Evolutionary conservation across 1,139 yeast genomes (phyloP).

Genomic region (Suhomyces yuchorum): DNA sequence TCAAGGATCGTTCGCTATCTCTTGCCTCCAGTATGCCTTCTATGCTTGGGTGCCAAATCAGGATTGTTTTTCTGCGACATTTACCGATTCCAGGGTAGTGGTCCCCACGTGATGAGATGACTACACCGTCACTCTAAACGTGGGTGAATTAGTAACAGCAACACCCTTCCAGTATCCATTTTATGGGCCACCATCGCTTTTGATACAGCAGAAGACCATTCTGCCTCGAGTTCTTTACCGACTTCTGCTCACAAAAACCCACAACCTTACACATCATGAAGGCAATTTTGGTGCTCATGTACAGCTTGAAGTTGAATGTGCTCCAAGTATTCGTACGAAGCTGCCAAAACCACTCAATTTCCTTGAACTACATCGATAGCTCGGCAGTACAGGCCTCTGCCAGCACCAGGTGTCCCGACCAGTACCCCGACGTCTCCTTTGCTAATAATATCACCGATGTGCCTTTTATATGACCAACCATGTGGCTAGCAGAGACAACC

Average conservation of each 20-base stretch:
- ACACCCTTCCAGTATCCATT: not conserved
- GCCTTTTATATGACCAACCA: conserved; percentile 20
- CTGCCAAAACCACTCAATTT: conserved; percentile 37
- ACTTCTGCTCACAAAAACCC: not conserved
- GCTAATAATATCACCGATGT: conserved; percentile 34
- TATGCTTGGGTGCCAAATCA: too few species aligned
- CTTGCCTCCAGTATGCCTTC: too few species aligned
- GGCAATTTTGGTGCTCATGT: conserved; percentile 35
- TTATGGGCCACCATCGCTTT: not conserved
- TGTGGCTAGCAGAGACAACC: too few species aligned
- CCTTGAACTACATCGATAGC: conserved; percentile 39
- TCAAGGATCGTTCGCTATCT: too few species aligned
- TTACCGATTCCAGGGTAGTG: not conserved
- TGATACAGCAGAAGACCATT: not conserved
- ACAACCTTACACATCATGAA: conserved; percentile 38
- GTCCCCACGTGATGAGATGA: not conserved
- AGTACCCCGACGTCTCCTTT: conserved; percentile 22
- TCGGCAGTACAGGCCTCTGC: conserved; percentile 38
- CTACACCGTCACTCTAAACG: not conserved
- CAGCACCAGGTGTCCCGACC: conserved; percentile 29
- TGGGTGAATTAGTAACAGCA: not conserved
- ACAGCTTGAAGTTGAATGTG: conserved; percentile 41
- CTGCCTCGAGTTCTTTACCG: not conserved
- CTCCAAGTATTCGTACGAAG: conserved; percentile 40
- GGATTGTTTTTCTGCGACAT: not conserved